Evolutionary conservation across 2,329 filamentous ascomycete species (phyloP).

Genomic region (Diplodia scrobiculata): DNA sequence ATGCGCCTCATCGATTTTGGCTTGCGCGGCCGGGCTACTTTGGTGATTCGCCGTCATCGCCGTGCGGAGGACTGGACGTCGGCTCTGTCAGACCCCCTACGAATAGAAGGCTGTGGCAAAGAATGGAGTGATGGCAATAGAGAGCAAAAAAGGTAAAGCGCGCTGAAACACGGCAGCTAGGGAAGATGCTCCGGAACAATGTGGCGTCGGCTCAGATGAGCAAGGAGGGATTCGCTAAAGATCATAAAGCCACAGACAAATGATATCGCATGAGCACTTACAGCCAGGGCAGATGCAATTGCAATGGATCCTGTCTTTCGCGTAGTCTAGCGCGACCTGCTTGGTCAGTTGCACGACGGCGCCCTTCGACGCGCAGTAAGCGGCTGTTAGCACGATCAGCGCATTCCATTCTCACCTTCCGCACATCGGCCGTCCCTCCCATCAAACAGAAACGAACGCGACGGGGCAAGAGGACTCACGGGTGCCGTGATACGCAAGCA

Average conservation of each 20-base stretch:
- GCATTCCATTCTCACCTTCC: background rate
- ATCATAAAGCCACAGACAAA: background rate
- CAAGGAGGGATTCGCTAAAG: background rate
- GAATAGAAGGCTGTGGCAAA: background rate
- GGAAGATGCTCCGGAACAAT: background rate
- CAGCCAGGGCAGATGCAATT: conserved; percentile 51
- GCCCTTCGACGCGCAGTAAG: conserved; percentile 53
- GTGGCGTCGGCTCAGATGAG: background rate
- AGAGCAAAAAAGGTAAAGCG: background rate
- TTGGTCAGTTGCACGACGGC: conserved; percentile 53
- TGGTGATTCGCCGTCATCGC: conserved; percentile 47
- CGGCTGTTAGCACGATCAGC: conserved; percentile 33
- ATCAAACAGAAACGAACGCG: background rate
- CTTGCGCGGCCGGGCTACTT: conserved; percentile 36
- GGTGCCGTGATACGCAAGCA: conserved; percentile 39
- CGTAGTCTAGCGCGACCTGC: conserved; percentile 51
- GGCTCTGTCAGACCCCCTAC: conserved; percentile 7
- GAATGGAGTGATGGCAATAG: background rate
- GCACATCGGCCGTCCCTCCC: background rate
- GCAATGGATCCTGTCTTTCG: conserved; percentile 46
- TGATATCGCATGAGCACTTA: conserved; percentile 32
- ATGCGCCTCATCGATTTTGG: conserved; percentile 36
- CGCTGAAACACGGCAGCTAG: background rate
- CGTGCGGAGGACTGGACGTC: conserved; percentile 37
- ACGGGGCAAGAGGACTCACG: conserved; percentile 31